Conservation (phyloP, 306 rosid species). For the Trifolium pratense region DNA sequence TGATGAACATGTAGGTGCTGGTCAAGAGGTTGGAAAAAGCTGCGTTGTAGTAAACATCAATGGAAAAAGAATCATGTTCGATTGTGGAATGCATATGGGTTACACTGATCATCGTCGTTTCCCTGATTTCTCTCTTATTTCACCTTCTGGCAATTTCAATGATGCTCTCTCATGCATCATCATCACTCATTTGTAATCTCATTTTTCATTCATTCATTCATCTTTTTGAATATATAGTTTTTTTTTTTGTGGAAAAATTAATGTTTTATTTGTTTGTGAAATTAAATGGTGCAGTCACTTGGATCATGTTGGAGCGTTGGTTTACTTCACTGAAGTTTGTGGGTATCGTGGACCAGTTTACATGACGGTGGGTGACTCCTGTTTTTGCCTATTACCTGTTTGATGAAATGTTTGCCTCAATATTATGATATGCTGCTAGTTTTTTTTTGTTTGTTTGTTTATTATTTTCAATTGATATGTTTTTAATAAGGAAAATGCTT, state of each 20-base stretch:
- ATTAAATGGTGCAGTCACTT: constrained; percentile 60
- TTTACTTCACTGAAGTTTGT: constrained; percentile 89
- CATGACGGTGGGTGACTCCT: constrained; percentile 84
- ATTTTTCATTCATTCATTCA: not conserved
- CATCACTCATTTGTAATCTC: constrained; percentile 83
- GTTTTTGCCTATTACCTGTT: constrained; percentile 34
- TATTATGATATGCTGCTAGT: not conserved
- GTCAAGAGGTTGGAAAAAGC: constrained; percentile 98
- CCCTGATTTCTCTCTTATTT: constrained; percentile 78
- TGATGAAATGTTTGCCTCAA: constrained; percentile 47
- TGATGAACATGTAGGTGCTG: constrained; percentile 66
- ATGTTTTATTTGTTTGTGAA: constrained; percentile 28
- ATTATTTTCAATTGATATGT: not conserved
- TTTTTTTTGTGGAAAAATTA: not conserved
- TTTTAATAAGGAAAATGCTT: not conserved
- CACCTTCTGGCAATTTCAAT: constrained; percentile 50
- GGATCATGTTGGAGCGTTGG: constrained; percentile 90
- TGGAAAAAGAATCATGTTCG: constrained; percentile 92
- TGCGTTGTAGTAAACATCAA: constrained; percentile 82
- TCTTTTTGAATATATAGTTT: not conserved
- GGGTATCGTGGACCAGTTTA: constrained; percentile 86
- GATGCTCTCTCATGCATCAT: constrained; percentile 69
- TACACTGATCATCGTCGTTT: constrained; percentile 68
- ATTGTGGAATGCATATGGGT: constrained; percentile 95
- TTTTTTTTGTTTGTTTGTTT: not conserved